Conservation (phyloP, 2,329 filamentous ascomycete genomes). For the Cryphonectria japonica region DNA sequence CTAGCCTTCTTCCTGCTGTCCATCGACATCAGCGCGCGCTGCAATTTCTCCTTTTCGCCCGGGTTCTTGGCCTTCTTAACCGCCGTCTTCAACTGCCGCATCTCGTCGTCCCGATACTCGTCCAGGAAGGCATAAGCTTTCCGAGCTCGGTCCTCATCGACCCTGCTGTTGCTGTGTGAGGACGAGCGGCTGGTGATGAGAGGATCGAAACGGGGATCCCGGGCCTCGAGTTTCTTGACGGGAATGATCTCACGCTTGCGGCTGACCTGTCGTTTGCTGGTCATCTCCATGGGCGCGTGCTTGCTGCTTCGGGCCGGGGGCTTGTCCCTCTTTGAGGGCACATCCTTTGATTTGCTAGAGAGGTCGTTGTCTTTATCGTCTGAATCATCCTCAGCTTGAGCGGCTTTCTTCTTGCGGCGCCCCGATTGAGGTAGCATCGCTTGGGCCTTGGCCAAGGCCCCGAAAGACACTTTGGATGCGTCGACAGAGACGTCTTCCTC, state of each 20-base stretch:
- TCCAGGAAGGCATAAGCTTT: constrained; percentile 87
- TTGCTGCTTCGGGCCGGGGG: constrained; percentile 60
- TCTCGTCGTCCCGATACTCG: constrained; percentile 83
- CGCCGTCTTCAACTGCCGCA: constrained; percentile 70
- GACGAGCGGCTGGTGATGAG: constrained; percentile 42
- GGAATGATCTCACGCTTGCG: constrained; percentile 75
- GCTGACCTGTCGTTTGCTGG: constrained; percentile 81
- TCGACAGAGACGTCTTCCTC: constrained; percentile 47
- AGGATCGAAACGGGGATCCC: constrained; percentile 89
- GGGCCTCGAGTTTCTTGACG: constrained; percentile 58
- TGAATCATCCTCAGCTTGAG: constrained; percentile 30
- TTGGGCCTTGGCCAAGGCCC: constrained; percentile 86
- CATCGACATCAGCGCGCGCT: constrained; percentile 76
- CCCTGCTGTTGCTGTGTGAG: constrained; percentile 36
- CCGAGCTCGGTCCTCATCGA: constrained; percentile 62
- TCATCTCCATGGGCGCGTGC: constrained; percentile 83
- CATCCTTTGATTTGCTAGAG: constrained; percentile 17
- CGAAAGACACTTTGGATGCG: constrained; percentile 75
- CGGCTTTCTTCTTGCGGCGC: constrained; percentile 36
- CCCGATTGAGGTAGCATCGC: constrained; percentile 57
- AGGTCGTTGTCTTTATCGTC: constrained; percentile 36
- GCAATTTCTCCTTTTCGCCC: constrained; percentile 68
- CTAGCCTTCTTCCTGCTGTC: constrained; percentile 76
- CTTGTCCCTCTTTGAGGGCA: constrained; percentile 43
- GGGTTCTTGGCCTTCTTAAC: constrained; percentile 69